Percentiles rank a stretch among this genome's conserved stretches.
Conservation (phyloP, 2,329 filamentous ascomycete species). For the Phialocephala subalpina region DNA sequence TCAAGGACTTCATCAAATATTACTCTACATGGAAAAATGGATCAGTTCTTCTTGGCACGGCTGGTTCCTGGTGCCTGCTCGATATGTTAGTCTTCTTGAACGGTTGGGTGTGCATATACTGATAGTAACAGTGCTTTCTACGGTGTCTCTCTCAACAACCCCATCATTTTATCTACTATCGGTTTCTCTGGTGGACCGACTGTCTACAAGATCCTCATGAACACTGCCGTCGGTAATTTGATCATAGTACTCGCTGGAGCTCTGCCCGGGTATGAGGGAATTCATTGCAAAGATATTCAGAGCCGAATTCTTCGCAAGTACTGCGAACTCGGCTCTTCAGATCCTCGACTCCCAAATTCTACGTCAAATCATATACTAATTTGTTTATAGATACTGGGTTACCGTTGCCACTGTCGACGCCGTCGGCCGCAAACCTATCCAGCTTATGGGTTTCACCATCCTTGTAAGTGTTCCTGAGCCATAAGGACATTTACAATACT, state of each 20-base stretch:
- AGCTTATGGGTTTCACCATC: slow-evolving; percentile 69
- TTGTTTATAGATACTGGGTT: no score
- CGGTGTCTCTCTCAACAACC: slow-evolving; percentile 77
- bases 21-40: slow-evolving; percentile 77
- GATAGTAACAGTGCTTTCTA: slow-evolving; percentile 55
- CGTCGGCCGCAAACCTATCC: slow-evolving; percentile 81
- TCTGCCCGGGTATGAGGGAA: slow-evolving; percentile 78
- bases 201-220: slow-evolving; percentile 74
- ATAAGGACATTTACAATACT: neutral
- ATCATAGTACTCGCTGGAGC: slow-evolving; percentile 81
- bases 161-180: slow-evolving; percentile 72
- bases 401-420: slow-evolving; percentile 78
- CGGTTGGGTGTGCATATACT: neutral
- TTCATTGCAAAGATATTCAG: no score
- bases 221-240: slow-evolving; percentile 78
- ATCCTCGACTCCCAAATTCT: no score
- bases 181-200: slow-evolving; percentile 59
- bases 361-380: no score
- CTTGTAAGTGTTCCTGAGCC: slow-evolving; percentile 44
- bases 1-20: slow-evolving; percentile 74
- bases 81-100: slow-evolving; percentile 30
- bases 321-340: no score
- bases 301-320: no score
- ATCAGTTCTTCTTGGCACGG: slow-evolving; percentile 78
- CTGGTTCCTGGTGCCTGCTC: slow-evolving; percentile 82